Percentiles rank a stretch among this genome's conserved stretches.
Conservation (phyloP, 495 filamentous ascomycete species). For the Entonaema liquescens region DNA sequence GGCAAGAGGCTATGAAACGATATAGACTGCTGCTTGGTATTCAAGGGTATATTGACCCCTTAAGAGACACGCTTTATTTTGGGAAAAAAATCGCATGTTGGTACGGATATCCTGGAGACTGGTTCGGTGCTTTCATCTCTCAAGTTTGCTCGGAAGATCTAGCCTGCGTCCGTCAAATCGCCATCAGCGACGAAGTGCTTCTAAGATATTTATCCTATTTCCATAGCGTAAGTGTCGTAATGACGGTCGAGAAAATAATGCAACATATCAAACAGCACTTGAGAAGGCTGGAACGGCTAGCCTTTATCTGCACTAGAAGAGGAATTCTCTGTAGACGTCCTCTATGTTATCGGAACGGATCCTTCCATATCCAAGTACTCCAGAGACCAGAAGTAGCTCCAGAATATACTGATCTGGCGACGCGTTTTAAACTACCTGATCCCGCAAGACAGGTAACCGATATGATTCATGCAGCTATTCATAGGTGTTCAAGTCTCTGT, state of each 20-base stretch:
- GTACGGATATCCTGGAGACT: conserved; percentile 17
- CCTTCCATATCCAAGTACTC: not conserved
- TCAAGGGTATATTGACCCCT: conserved; percentile 35
- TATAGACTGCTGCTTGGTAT: conserved; percentile 36
- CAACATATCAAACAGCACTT: conserved; percentile 20
- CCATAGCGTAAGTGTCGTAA: conserved; percentile 2
- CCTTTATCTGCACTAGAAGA: conserved; percentile 28
- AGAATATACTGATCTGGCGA: not conserved
- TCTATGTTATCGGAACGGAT: not conserved
- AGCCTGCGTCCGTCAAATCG: conserved; percentile 38
- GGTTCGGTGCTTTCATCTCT: conserved; percentile 32
- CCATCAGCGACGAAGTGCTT: conserved; percentile 39
- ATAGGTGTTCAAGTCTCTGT: not conserved
- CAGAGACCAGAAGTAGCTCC: not conserved
- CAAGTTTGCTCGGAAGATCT: conserved; percentile 32
- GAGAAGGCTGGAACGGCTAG: conserved; percentile 31
- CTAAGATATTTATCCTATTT: conserved; percentile 6
- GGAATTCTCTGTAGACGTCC: too few species aligned
- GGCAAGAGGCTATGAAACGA: conserved; percentile 32
- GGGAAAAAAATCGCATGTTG: conserved; percentile 24
- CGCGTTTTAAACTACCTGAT: too few species aligned
- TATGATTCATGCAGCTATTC: not conserved
- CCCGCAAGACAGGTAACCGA: not conserved
- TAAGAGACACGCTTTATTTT: conserved; percentile 44
- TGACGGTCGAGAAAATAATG: conserved; percentile 25